phyloP scores from a whole-genome alignment of 2,329 filamentous ascomycete genomes.

The Hypoxylon sp. region DNA sequence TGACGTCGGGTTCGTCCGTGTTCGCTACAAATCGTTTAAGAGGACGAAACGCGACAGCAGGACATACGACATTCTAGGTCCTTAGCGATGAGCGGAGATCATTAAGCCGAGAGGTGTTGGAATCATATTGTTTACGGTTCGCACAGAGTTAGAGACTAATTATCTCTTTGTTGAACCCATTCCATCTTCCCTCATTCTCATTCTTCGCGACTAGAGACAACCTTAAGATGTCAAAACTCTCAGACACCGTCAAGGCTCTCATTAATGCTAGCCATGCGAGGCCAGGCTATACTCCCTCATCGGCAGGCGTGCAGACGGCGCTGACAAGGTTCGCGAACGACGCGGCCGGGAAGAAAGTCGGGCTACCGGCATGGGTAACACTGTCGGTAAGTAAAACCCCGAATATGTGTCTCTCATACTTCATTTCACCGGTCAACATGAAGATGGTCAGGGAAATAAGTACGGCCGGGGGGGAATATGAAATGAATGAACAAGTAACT shows the following conservation, averaged over 20 bases:
- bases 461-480: neutral
- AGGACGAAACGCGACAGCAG: constrained; percentile 23
- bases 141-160: neutral
- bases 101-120: constrained; percentile 16
- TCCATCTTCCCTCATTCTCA: neutral
- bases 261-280: constrained; percentile 79
- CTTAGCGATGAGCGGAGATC: constrained; percentile 14
- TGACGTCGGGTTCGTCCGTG: constrained; percentile 30
- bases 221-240: constrained; percentile 84
- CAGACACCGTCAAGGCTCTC: constrained; percentile 78
- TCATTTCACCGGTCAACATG: neutral
- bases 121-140: neutral
- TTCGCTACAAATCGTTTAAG: constrained; percentile 9
- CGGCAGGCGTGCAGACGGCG: constrained; percentile 73
- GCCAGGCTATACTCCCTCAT: constrained; percentile 75
- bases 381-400: constrained; percentile 51
- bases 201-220: constrained; percentile 18
- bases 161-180: neutral
- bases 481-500: constrained; percentile 7
- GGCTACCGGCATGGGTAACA: constrained; percentile 56
- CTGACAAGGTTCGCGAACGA: constrained; percentile 76
- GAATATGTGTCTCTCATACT: neutral
- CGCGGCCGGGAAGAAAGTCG: constrained; percentile 67
- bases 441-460: constrained; percentile 5
- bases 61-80: neutral